A percentile compares a stretch with the other conserved stretches of the same genome.
phyloP scores from a whole-genome alignment of 768 basidiomycete genomes.

The Boletus eberwhitei region DNA sequence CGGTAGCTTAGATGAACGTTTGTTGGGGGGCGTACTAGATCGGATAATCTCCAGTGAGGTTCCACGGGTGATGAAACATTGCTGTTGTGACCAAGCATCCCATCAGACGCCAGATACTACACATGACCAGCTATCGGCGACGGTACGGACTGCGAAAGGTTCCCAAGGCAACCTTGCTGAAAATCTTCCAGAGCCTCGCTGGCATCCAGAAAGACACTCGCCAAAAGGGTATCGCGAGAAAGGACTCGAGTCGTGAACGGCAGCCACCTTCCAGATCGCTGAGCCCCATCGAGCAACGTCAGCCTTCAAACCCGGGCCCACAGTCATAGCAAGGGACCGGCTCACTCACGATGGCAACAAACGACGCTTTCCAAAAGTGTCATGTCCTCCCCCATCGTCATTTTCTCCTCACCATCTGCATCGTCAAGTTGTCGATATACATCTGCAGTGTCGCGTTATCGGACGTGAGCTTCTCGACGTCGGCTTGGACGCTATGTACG shows the following conservation, averaged over 20 bases:
- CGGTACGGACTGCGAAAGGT: neutral
- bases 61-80: neutral
- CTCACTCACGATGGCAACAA: slow-evolving; percentile 8
- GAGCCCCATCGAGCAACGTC: neutral
- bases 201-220: neutral
- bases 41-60: neutral
- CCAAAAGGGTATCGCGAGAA: neutral
- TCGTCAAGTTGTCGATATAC: slow-evolving; percentile 87
- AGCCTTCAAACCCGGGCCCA: neutral
- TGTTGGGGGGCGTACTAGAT: neutral
- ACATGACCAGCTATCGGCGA: slow-evolving; percentile 7
- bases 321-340: too few relatives aligned
- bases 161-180: neutral
- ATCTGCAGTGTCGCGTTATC: slow-evolving; percentile 82
- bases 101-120: neutral
- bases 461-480: slow-evolving; percentile 76
- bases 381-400: slow-evolving; percentile 29
- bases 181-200: neutral
- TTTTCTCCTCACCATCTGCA: slow-evolving; percentile 81
- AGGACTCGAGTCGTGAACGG: neutral
- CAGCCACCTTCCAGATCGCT: neutral
- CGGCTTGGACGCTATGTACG: slow-evolving; percentile 66
- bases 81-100: neutral
- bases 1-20: neutral
- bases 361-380: neutral